Conservation (phyloP, 495 filamentous ascomycete species). For the Aspergillus kassunensis region DNA sequence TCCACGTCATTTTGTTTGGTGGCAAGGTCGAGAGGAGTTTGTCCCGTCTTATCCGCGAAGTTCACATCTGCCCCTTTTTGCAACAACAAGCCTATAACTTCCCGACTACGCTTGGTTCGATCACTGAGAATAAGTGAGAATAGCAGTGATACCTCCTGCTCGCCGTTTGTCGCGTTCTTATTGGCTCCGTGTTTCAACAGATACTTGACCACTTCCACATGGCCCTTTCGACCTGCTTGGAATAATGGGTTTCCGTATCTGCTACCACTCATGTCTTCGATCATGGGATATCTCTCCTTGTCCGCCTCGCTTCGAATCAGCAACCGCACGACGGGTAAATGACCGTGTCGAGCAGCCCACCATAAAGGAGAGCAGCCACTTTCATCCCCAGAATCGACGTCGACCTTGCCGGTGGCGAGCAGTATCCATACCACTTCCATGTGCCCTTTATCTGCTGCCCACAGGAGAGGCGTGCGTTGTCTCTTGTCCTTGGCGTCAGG, state of each 20-base stretch:
- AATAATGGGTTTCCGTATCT: slow-evolving; percentile 20
- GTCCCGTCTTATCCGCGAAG: slow-evolving; percentile 24
- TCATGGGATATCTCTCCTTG: slow-evolving; percentile 15
- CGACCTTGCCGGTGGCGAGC: slow-evolving; percentile 19
- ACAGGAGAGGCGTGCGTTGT: slow-evolving; percentile 33
- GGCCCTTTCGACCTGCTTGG: slow-evolving; percentile 22
- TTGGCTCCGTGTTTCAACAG: slow-evolving; percentile 25
- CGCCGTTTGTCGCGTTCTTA: slow-evolving; percentile 11
- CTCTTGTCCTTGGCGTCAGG: slow-evolving; percentile 11
- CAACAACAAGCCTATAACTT: slow-evolving; percentile 26
- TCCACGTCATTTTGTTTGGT: slow-evolving; percentile 10
- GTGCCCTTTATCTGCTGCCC: slow-evolving; percentile 33
- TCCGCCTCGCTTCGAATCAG: slow-evolving; percentile 19
- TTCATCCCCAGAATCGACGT: slow-evolving; percentile 28
- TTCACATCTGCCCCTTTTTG: slow-evolving; percentile 38
- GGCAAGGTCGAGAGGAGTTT: slow-evolving; percentile 36
- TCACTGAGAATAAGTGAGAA: slow-evolving; percentile 19
- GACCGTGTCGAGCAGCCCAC: slow-evolving; percentile 28
- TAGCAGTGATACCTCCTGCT: slow-evolving; percentile 18
- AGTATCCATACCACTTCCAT: slow-evolving; percentile 30
- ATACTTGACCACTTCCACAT: slow-evolving; percentile 21
- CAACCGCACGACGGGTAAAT: slow-evolving; percentile 18
- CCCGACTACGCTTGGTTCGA: slow-evolving; percentile 14
- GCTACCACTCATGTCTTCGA: not conserved
- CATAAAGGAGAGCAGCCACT: slow-evolving; percentile 30